Base-by-base conservation (phyloP, 305 asterid species). In the Nicotiana rustica region DNA sequence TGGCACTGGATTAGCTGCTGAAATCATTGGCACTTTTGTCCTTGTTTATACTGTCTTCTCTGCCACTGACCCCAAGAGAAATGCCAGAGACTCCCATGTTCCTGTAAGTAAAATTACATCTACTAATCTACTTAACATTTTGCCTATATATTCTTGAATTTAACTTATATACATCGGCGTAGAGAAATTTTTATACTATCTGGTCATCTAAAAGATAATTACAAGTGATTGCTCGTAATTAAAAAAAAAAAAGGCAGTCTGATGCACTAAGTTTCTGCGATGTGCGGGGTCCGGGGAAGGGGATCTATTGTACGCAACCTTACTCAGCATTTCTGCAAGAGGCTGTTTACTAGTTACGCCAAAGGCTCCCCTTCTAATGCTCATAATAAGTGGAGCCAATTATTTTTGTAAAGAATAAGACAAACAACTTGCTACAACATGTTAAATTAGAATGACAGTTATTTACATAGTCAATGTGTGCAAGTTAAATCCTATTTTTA, bases 11-110 rank as follows among this genome's bases (percentile, higher is more conserved):
- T 67, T 83, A 76, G 82, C 70, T 44, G 85, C 85, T 56, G 85
- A 83, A 29, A 81, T 81, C 29, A 81, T 81, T 33, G 84, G 84
- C 7, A 81, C 80, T 52, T 81, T 81, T 21, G 84, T 81, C 25
- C 84, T 81, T 55, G 80, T 81, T 25, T 81, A 81, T 79, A 81
- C 84, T 17, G 84, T 83, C 18, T 83, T 83, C 62, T 83, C 85
- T 10, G 85, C 85, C 9, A 83, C 85, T 17, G 85, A 83, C 19
- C 85, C 85, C 3, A 83, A 83, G 64, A 83, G 85, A 79, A 83
- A 35, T 1, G 85, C 85, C n/a, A 65, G 85, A 47, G 85, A 83
- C 49, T 83, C 85, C 4, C 85, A 83, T 57, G 85, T 78, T 79
- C 85, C 85, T 12, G 85, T 82, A 31, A 76, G 85, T 82, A 60